These are phyloP conservation scores for Takashimella koratensis DNA, from an alignment of 1,284 basidiomycete genomes.

Conservation along the genomic window DNA sequence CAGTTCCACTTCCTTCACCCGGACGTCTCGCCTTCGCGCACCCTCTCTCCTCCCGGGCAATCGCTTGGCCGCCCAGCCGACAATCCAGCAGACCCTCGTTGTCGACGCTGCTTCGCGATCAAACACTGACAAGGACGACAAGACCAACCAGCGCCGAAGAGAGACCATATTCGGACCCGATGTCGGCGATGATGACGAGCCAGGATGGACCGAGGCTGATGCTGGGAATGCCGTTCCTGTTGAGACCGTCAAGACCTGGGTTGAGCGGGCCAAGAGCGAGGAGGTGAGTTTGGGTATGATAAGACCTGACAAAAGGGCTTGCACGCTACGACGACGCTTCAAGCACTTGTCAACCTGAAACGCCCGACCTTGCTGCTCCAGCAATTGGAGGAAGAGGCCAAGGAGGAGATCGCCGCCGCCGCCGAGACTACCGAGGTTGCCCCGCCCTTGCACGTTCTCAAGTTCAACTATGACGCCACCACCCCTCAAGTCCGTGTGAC, in stretches of 20 bases:
- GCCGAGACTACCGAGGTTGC: constrained; percentile 4
- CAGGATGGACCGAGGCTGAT: constrained; percentile 38
- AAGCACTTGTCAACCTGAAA: constrained; percentile 86
- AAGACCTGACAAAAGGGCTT: constrained; percentile 53
- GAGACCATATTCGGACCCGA: constrained; percentile 69
- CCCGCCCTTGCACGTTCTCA: constrained; percentile 61
- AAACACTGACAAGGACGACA: constrained; percentile 15
- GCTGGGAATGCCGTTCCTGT: constrained; percentile 59
- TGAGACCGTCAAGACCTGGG: constrained; percentile 73
- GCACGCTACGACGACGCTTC: constrained; percentile 80
- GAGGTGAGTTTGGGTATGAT: constrained; percentile 55
- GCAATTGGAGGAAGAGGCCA: constrained; percentile 51
- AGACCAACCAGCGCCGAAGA: constrained; percentile 51
- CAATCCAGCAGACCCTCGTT: constrained; percentile 42
- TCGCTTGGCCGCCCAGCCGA: constrained; percentile 9
- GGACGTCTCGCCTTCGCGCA: constrained; percentile 28
- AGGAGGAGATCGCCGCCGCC: constrained; percentile 45
- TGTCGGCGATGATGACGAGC: constrained; percentile 57
- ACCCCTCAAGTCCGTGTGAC: constrained; percentile 73
- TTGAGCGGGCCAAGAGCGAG: constrained; percentile 67
- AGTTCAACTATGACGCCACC: constrained; percentile 85
- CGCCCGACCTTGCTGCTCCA: constrained; percentile 73
- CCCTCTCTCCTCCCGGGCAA: constrained; percentile 29
- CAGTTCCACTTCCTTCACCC: constrained; percentile 25
- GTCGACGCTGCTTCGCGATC: constrained; percentile 31